A percentile compares a stretch with the other conserved stretches of the same genome.
Conservation (phyloP, 257 asterid genomes). For the Paraleonurus japonicus region DNA sequence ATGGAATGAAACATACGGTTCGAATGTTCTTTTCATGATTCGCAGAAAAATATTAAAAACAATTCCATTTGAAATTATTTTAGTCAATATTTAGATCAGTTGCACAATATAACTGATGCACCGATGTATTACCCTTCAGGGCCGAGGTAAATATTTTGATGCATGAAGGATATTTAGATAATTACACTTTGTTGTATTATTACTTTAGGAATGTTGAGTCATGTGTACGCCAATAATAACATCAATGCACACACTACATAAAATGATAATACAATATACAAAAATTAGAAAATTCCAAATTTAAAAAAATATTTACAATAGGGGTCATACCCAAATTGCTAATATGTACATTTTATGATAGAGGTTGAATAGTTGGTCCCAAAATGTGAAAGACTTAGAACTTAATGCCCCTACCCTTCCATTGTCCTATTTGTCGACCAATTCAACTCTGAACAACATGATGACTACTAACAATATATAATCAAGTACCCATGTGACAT, state of each 20-base stretch:
- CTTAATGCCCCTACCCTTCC: slow-evolving; percentile 18
- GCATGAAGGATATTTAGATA: not conserved
- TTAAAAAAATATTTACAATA: not conserved
- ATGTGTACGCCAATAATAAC: not conserved
- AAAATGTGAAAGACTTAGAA: not conserved
- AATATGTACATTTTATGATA: not conserved
- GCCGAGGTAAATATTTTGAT: not conserved
- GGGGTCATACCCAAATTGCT: not conserved
- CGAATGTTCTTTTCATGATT: no score
- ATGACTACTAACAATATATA: not conserved
- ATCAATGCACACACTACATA: not conserved
- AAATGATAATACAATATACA: not conserved
- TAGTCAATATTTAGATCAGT: no score
- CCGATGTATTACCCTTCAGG: no score
- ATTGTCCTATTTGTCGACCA: slow-evolving; percentile 20
- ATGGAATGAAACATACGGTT: no score
- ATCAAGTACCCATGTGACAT: slow-evolving; percentile 2
- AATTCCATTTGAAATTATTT: no score
- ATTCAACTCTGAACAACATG: not conserved
- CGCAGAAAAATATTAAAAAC: no score
- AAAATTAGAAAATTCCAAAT: not conserved
- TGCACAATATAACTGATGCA: no score
- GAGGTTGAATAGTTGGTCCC: slow-evolving; percentile 12
- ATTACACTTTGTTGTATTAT: not conserved
- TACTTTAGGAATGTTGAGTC: not conserved